Conservation (phyloP, 345 rosid species). For the Lepidium sativum region DNA sequence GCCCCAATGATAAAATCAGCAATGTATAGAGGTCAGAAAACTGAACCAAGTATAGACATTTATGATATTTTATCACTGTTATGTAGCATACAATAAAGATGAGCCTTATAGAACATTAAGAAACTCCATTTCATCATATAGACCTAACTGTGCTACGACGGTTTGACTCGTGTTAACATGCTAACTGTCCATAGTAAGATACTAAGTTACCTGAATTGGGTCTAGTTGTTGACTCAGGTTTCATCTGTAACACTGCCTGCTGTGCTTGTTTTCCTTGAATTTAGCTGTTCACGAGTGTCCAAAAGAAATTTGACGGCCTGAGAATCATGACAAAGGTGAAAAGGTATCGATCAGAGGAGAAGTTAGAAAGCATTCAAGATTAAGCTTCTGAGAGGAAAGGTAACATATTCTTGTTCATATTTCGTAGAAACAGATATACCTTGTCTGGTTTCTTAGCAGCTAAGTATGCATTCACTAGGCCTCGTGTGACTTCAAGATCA, state of each 20-base stretch:
- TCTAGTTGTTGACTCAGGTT: conserved; percentile 37
- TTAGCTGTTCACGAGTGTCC: conserved; percentile 45
- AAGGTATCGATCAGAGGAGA: neutral
- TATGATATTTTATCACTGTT: neutral
- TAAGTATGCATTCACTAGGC: conserved; percentile 67
- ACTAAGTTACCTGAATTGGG: conserved; percentile 57
- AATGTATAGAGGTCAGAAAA: neutral
- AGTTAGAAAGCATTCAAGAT: neutral
- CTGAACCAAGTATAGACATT: neutral
- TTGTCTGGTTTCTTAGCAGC: conserved; percentile 92
- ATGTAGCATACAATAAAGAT: neutral
- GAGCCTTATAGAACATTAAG: neutral
- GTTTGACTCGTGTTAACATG: neutral
- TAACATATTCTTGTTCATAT: neutral
- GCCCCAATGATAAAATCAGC: neutral
- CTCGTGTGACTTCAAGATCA: conserved; percentile 76
- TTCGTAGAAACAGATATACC: conserved; percentile 36
- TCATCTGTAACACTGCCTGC: conserved; percentile 27
- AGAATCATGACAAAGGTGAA: conserved; percentile 2
- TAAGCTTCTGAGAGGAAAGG: neutral
- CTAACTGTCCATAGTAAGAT: neutral
- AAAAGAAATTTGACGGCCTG: conserved; percentile 85
- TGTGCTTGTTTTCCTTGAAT: conserved; percentile 33
- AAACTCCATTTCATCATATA: neutral
- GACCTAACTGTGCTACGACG: neutral